Evolutionary conservation across 306 rosid species (phyloP).

Genomic region (Dryas alaskensis): DNA sequence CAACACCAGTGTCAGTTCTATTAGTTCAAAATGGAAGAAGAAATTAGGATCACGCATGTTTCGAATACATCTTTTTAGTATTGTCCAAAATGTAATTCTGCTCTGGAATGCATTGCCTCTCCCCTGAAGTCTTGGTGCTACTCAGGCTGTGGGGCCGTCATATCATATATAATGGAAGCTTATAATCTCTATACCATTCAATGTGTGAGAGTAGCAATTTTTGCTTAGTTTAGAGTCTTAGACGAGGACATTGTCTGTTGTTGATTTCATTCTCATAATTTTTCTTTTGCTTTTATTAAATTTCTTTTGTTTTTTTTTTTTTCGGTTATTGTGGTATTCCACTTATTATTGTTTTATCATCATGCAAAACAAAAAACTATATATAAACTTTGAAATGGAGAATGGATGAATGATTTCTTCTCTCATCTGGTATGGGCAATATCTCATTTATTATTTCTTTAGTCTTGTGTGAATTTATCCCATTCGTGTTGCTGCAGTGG

Average conservation of each 20-base stretch:
- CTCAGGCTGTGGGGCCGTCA: neutral
- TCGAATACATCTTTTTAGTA: neutral
- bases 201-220: neutral
- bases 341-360: neutral
- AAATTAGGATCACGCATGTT: neutral
- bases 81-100: neutral
- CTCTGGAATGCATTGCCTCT: neutral
- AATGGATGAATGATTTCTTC: neutral
- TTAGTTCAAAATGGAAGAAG: neutral
- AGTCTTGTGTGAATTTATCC: neutral
- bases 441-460: neutral
- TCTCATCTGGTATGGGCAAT: neutral
- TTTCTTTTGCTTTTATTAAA: neutral
- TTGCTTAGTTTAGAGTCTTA: neutral
- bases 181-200: neutral
- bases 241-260: neutral
- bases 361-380: neutral
- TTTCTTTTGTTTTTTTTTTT: neutral
- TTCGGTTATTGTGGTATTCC: neutral
- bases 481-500: neutral
- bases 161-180: neutral
- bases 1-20: neutral
- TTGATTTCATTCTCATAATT: neutral
- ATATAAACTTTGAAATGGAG: neutral
- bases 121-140: neutral